Base-by-base conservation (phyloP, 176 grass and related monocot species). In the Cenchrus fungigraminus region DNA sequence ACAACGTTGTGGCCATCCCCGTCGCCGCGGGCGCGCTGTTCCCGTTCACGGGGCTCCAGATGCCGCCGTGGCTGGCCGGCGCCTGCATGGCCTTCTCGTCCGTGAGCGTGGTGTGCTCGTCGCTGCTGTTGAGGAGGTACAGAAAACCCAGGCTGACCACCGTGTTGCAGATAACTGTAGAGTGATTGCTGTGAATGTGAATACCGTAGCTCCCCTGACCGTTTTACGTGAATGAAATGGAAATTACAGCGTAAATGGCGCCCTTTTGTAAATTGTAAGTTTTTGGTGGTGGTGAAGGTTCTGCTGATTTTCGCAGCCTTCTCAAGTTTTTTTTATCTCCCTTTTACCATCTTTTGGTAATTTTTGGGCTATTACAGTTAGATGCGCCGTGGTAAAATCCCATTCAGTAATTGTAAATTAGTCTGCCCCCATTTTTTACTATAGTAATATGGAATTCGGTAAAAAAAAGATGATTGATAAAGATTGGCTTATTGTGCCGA, bases 51-150 rank as follows among this genome's bases (percentile, higher is more conserved):
- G 82, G 95, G 25, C 89, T 98, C 57, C 84, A 87, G 82, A 95
- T 98, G 95, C 95, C 95, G 43, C 95, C 95, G n/a, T 95, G 93
- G 97, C 70, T 99, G n/a, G 97, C 97, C 0, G 97, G 97, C 32
- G 93, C 91, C 2, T 99, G 97, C 84, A 99, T 99, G 97, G 93
- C 97, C 2, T 94, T 99, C 67, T 99, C 97, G 6, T 96, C 93
- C 0, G 91, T 96, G 0, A 99, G 93, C 25, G 97, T 99, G 0
- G 94, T 99, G 29, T 99, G 97, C 45, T 99, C 97, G 19, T 99
- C 97, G 16, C 82, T 99, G 19, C 25, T 99, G 78, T 40, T 99
- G 75, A 91, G 97, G 65, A 92, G 93, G 85, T 99, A 99, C 68
- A 92, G 86, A 56, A 99, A 96, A 86, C 97, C 97, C 44, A 91